Conservation (phyloP, 768 basidiomycete genomes). For the Terana coerulea region DNA sequence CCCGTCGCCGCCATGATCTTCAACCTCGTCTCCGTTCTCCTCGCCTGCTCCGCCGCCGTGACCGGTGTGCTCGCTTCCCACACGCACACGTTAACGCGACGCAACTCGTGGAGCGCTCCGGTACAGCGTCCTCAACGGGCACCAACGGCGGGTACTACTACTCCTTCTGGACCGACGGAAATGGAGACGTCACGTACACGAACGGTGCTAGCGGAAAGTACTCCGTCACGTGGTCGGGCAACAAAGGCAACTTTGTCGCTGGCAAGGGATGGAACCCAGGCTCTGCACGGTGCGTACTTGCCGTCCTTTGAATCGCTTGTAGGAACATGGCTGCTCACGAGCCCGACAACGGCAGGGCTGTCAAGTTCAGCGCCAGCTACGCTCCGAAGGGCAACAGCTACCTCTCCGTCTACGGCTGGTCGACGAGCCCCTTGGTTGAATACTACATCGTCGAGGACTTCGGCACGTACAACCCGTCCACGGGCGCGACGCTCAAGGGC, state of each 20-base stretch:
- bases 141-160: constrained; percentile 35
- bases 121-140: constrained; percentile 23
- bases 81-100: constrained; percentile 2
- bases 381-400: constrained; percentile 38
- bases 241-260: constrained; percentile 36
- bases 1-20: not conserved
- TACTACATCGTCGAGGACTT: constrained; percentile 44
- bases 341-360: constrained; percentile 26
- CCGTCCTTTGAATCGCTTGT: not conserved
- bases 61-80: not conserved
- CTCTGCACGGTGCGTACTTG: constrained; percentile 18
- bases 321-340: not conserved
- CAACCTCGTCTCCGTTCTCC: not conserved
- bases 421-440: constrained; percentile 41
- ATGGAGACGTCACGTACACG: constrained; percentile 28
- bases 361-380: constrained; percentile 35
- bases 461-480: constrained; percentile 38
- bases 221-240: constrained; percentile 28
- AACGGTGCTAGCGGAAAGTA: constrained; percentile 30
- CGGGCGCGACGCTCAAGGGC: constrained; percentile 31
- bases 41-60: constrained; percentile 3
- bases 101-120: constrained; percentile 10
- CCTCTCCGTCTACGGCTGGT: constrained; percentile 46
- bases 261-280: constrained; percentile 39
- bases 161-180: constrained; percentile 34